These are phyloP conservation scores for Lagenaria siceraria DNA, from an alignment of 306 rosid species.

Conservation along the genomic window DNA sequence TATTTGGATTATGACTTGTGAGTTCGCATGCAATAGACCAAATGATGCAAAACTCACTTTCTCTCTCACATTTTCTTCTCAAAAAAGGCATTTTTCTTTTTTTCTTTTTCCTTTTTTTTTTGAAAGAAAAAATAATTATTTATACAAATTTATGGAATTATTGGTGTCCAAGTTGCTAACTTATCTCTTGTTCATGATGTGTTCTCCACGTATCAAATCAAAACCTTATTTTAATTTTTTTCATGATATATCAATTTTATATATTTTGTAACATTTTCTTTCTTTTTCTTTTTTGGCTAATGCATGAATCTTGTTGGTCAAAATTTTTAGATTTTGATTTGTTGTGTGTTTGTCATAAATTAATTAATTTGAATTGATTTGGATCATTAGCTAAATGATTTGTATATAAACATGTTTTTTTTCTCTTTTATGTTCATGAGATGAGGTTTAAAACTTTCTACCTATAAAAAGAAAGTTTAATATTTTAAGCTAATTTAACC, in stretches of 20 bases:
- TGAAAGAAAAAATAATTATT: no score
- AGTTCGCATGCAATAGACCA: conserved; percentile 4
- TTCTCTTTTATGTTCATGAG: no score
- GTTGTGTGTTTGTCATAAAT: background rate
- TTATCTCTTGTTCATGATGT: conserved; percentile 1
- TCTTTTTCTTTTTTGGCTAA: background rate
- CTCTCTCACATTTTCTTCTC: background rate
- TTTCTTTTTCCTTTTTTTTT: background rate
- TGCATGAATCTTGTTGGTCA: background rate
- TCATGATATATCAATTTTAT: background rate
- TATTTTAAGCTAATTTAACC: no score
- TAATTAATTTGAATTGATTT: background rate
- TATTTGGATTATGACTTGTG: conserved; percentile 3
- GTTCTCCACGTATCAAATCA: background rate
- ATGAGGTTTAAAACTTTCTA: no score
- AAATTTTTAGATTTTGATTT: background rate
- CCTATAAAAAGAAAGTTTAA: no score
- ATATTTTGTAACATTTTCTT: background rate
- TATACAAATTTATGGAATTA: background rate
- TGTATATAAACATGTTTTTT: no score
- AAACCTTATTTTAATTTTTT: background rate
- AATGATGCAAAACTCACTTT: background rate
- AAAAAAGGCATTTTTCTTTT: background rate
- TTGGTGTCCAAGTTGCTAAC: background rate
- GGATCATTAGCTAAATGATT: no score